A percentile compares a stretch with the other conserved stretches of the same genome.
Conservation (phyloP, 768 basidiomycete genomes). For the Daedaleopsis sinensis region DNA sequence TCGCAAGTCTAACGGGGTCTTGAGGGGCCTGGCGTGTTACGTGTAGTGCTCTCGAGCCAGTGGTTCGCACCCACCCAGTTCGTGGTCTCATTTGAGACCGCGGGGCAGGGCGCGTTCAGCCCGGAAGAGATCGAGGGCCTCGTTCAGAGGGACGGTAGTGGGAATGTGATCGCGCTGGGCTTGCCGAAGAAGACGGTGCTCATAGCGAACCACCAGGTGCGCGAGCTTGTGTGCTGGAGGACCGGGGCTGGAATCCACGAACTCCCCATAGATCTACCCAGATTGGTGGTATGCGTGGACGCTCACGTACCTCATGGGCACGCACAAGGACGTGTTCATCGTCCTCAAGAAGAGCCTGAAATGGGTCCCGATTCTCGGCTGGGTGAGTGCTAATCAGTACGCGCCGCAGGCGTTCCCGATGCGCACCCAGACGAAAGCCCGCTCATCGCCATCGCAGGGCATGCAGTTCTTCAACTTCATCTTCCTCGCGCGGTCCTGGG, state of each 20-base stretch:
- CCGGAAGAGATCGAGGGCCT: conserved; percentile 59
- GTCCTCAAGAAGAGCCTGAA: conserved; percentile 91
- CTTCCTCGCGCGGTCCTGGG: conserved; percentile 91
- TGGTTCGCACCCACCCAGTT: conserved; percentile 82
- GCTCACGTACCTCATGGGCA: conserved; percentile 67
- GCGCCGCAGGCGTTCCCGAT: conserved; percentile 27
- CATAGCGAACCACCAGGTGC: conserved; percentile 92
- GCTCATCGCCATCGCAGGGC: conserved; percentile 47
- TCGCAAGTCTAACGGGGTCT: not conserved
- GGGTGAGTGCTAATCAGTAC: conserved; percentile 48
- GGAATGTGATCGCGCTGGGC: conserved; percentile 61
- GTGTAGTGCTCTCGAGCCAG: conserved; percentile 58
- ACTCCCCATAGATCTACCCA: conserved; percentile 58
- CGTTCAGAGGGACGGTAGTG: conserved; percentile 56
- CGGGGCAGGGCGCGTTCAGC: conserved; percentile 67
- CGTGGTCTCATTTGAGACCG: conserved; percentile 70
- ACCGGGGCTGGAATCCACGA: not conserved
- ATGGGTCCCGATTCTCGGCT: conserved; percentile 85
- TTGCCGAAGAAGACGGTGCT: conserved; percentile 81
- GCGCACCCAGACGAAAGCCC: not conserved
- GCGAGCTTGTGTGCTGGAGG: conserved; percentile 11
- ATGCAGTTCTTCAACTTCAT: conserved; percentile 97
- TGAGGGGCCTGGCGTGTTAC: not conserved
- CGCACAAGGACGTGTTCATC: conserved; percentile 80
- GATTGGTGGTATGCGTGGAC: conserved; percentile 92